A percentile compares a stretch with the other conserved stretches of the same genome.
These are phyloP conservation scores for Geoglossum cookeanum DNA, from an alignment of 2,329 filamentous ascomycete genomes.

Conservation along the genomic window DNA sequence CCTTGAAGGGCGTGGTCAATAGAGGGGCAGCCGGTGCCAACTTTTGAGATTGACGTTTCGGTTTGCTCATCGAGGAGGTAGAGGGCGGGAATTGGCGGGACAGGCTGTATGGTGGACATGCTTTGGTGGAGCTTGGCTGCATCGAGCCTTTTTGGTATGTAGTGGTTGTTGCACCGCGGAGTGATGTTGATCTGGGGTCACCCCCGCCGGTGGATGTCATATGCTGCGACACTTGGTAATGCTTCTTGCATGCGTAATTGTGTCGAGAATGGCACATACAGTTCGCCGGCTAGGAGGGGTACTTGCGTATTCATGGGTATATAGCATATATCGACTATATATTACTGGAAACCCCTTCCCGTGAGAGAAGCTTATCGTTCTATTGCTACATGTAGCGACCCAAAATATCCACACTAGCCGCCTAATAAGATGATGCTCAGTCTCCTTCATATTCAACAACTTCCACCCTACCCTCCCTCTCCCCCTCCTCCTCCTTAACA, in stretches of 20 bases:
- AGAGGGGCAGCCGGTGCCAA: background rate
- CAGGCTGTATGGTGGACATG: background rate
- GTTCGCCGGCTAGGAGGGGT: no score
- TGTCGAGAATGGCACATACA: no score
- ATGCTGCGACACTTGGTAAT: no score
- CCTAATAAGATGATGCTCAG: background rate
- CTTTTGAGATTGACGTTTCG: background rate
- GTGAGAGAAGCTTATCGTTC: no score
- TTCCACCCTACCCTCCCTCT: slow-evolving; percentile 10
- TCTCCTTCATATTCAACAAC: background rate
- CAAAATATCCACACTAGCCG: background rate
- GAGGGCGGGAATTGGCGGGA: background rate
- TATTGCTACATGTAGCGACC: background rate
- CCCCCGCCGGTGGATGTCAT: no score
- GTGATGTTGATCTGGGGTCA: no score
- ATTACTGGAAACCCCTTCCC: no score
- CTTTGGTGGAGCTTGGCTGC: background rate
- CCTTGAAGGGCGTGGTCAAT: slow-evolving; percentile 3
- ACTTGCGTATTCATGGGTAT: no score
- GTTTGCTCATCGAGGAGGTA: background rate
- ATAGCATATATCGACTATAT: no score
- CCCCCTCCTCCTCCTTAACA: slow-evolving; percentile 18
- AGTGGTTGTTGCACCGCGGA: no score
- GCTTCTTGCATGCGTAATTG: no score
- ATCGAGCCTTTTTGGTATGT: no score